Evolutionary conservation across 2,329 filamentous ascomycete genomes (phyloP).

Genomic region (Pseudopithomyces maydicus): DNA sequence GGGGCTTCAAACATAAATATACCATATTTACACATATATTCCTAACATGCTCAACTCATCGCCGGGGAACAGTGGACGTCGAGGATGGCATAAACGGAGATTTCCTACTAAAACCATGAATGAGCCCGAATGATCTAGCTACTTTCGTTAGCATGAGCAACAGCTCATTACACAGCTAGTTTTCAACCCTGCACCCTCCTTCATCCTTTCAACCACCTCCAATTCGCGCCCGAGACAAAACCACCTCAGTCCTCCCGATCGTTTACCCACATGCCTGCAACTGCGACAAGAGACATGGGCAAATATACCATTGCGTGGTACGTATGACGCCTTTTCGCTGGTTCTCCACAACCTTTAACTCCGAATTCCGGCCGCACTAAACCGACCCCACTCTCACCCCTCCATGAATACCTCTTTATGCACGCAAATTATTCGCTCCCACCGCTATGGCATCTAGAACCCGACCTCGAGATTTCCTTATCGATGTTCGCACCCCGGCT

Average conservation of each 20-base stretch:
- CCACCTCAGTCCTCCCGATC: constrained; percentile 29
- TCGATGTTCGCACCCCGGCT: constrained; percentile 44
- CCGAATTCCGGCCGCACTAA: not conserved
- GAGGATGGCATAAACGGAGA: too few relatives aligned
- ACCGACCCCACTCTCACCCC: not conserved
- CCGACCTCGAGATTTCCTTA: constrained; percentile 21
- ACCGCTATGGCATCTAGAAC: not conserved
- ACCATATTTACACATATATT: not conserved
- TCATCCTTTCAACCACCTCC: constrained; percentile 24
- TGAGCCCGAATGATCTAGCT: too few relatives aligned
- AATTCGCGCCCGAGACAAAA: constrained; percentile 27
- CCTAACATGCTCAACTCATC: too few relatives aligned
- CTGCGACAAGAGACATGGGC: constrained; percentile 57
- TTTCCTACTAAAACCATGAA: too few relatives aligned
- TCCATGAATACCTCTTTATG: not conserved
- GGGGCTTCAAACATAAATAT: too few relatives aligned
- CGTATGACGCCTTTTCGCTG: constrained; percentile 49
- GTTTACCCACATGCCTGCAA: constrained; percentile 19
- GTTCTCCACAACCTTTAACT: too few relatives aligned
- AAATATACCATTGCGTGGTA: constrained; percentile 75
- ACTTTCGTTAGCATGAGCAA: too few relatives aligned
- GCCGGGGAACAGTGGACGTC: too few relatives aligned
- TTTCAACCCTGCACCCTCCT: constrained; percentile 35
- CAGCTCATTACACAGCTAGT: too few relatives aligned
- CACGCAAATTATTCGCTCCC: not conserved